Conservation (phyloP, 164 flowering plant genomes). For the Vitis rupestris region DNA sequence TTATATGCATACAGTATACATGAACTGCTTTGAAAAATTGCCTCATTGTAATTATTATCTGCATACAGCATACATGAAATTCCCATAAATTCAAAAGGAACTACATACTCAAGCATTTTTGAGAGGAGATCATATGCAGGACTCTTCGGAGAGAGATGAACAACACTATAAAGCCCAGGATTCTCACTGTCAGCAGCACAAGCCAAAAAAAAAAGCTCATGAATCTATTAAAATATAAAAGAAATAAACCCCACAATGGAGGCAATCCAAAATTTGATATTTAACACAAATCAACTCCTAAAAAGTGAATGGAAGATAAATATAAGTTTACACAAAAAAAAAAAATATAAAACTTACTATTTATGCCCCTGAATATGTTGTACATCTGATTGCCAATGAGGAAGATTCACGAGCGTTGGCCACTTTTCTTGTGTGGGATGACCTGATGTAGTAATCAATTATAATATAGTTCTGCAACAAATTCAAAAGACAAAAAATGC, state of each 20-base stretch:
- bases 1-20: too few relatives aligned
- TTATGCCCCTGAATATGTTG: conserved; percentile 90
- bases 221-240: neutral
- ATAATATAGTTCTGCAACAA: neutral
- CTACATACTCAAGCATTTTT: conserved; percentile 95
- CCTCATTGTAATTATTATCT: neutral
- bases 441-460: conserved; percentile 37
- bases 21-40: too few relatives aligned
- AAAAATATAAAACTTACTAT: conserved; percentile 45
- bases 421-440: conserved; percentile 97
- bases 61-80: neutral
- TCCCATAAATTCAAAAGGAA: conserved; percentile 11
- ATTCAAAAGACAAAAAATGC: conserved; percentile 3
- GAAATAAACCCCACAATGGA: neutral
- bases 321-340: neutral
- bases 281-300: neutral
- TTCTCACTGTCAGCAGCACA: conserved; percentile 56
- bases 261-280: neutral
- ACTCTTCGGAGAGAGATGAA: conserved; percentile 77
- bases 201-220: neutral
- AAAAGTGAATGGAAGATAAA: neutral
- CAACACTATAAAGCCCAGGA: conserved; percentile 75
- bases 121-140: conserved; percentile 92
- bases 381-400: conserved; percentile 80
- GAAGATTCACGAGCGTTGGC: conserved; percentile 89